Percentiles rank a stretch among this genome's conserved stretches.
phyloP scores from a whole-genome alignment of 169 alveolate species.

The Plasmodium malariae region DNA sequence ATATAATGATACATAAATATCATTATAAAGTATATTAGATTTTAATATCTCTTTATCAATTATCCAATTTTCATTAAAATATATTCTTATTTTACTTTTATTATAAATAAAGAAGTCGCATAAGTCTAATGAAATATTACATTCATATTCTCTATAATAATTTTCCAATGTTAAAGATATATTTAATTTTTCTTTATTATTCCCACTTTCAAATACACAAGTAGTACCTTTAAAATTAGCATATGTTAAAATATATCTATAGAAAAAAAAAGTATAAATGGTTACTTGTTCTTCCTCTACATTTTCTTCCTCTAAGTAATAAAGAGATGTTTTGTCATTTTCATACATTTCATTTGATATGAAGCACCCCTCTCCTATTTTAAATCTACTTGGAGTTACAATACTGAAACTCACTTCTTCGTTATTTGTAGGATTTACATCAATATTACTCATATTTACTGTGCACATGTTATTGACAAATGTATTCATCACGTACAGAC shows the following conservation, averaged over 20 bases:
- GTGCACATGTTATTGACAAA: constrained; percentile 19
- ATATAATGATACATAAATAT: constrained; percentile 3
- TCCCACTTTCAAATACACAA: neutral
- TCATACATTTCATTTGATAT: constrained; percentile 4
- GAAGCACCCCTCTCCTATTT: neutral
- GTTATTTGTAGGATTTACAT: neutral
- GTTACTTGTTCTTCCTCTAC: constrained; percentile 8
- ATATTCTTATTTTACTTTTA: constrained; percentile 25
- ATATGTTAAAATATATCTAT: constrained; percentile 21
- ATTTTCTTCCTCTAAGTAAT: constrained; percentile 14
- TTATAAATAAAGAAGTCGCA: constrained; percentile 40
- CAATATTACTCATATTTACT: neutral
- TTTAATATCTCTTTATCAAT: neutral
- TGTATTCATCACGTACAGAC: constrained; percentile 33
- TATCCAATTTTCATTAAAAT: constrained; percentile 27
- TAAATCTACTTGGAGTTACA: neutral
- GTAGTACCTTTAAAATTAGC: neutral
- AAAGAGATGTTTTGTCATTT: constrained; percentile 11
- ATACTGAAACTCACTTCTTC: constrained; percentile 41
- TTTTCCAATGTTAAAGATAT: neutral
- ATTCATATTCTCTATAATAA: constrained; percentile 11
- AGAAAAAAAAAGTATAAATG: constrained; percentile 6
- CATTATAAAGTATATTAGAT: constrained; percentile 9
- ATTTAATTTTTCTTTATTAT: constrained; percentile 15
- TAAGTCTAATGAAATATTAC: constrained; percentile 13